Base-by-base conservation (phyloP, 306 rosid species). In the Trifolium pratense region DNA sequence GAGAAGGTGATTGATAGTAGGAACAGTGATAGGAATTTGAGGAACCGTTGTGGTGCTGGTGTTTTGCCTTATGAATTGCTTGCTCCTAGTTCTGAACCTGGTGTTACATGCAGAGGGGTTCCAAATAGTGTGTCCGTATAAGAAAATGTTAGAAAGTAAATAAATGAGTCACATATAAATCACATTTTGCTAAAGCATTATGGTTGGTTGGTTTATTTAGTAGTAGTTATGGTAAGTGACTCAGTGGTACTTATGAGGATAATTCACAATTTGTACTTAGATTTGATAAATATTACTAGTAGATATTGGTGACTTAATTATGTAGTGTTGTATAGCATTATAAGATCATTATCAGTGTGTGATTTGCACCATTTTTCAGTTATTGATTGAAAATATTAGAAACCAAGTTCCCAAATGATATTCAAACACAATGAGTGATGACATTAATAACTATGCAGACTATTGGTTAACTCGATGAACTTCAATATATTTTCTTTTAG, bases 71-170 rank as follows among this genome's bases (percentile, higher is more conserved):
- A 94, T 39, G 99, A 94, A 77, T 83, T 94, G 14, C 96, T 94
- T 52, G 90, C 96, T 3, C 91, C 97, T n/a, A 89, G 91, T 77
- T 94, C 99, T 3, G 90, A 81, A 64, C 88, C 97, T n/a, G 99
- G 99, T 4, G 90, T 91, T 57, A 94, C 99, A 9, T 89, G 99
- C 76, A 85, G 99, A 77, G 99, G 99, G 20, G 90, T 94, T 32
- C 99, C 99, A 14, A 94, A 94, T 36, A 94, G 99, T 70, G 94
- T 94, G 37, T 91, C 99, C 1, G 88, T 87, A n/a, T 94, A 83
- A 3, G 26, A 21, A 49, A 34, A 2, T 32, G n/a, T 59, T 15
- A 8, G 10, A 7, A 53, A 66, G 16, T 45, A 51, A 80, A 68
- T 79, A 68, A 74, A 17, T 39, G 80, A 51, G 68, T 45, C 25